These are phyloP conservation scores for Alternaria hordeiaustralica DNA, from an alignment of 2,329 filamentous ascomycete genomes.

Conservation along the genomic window DNA sequence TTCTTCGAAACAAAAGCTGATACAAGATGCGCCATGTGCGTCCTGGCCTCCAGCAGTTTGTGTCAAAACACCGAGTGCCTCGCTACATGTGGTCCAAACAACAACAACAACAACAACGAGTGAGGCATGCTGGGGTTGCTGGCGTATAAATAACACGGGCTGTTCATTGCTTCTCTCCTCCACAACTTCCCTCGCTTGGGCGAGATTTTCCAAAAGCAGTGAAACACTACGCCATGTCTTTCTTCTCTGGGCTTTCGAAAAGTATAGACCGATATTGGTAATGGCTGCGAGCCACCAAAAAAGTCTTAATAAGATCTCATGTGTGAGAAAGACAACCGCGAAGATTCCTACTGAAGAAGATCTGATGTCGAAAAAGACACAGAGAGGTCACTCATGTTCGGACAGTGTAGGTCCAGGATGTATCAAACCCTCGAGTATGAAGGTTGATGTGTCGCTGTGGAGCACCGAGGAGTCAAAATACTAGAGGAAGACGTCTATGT, in stretches of 20 bases:
- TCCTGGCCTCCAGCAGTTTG: neutral
- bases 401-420: neutral
- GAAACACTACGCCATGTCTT: too few relatives aligned
- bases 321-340: neutral
- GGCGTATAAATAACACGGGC: neutral
- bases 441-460: neutral
- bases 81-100: neutral
- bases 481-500: accelerated
- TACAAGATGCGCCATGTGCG: too few relatives aligned
- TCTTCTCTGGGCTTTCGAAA: neutral
- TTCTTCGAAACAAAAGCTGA: neutral
- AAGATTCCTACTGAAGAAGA: neutral
- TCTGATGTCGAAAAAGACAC: neutral
- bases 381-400: neutral
- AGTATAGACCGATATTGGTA: too few relatives aligned
- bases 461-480: neutral
- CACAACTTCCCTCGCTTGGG: accelerated
- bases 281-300: neutral
- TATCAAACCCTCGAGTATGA: accelerated
- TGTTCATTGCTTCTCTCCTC: neutral
- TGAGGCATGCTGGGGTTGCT: neutral
- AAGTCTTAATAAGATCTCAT: accelerated
- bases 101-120: accelerated
- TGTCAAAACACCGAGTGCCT: neutral
- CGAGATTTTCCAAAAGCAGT: too few relatives aligned